phyloP scores from a whole-genome alignment of 192 early-diverging fungal species.

The Rhizophlyctis rosea region DNA sequence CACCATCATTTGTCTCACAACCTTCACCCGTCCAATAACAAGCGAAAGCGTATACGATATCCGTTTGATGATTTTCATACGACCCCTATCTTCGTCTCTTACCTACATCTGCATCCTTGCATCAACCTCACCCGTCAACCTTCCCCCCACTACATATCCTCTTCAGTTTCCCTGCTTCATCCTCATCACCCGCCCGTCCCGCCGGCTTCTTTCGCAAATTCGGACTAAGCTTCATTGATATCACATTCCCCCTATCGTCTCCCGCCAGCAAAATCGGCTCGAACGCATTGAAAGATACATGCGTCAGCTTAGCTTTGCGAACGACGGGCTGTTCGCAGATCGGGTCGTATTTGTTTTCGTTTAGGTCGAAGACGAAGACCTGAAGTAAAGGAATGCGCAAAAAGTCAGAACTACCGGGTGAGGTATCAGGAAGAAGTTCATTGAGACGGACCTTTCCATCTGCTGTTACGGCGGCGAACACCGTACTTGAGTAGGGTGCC shows the following conservation, averaged over 20 bases:
- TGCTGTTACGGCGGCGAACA: slow-evolving; percentile 58
- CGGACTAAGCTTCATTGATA: slow-evolving; percentile 52
- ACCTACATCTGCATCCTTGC: too few species aligned
- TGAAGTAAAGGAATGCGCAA: slow-evolving; percentile 18
- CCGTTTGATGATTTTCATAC: too few species aligned
- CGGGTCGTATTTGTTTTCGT: slow-evolving; percentile 60
- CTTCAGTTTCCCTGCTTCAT: slow-evolving; percentile 26
- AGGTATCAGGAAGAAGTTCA: slow-evolving; percentile 12
- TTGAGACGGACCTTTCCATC: slow-evolving; percentile 64
- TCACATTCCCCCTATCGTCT: slow-evolving; percentile 54
- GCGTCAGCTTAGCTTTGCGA: slow-evolving; percentile 57
- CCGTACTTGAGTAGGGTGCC: slow-evolving; percentile 63
- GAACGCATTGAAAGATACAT: slow-evolving; percentile 59
- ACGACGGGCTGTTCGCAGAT: slow-evolving; percentile 63
- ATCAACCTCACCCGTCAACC: not conserved
- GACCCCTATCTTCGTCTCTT: too few species aligned
- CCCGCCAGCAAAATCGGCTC: slow-evolving; percentile 58
- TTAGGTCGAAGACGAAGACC: slow-evolving; percentile 58
- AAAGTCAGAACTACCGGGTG: not conserved
- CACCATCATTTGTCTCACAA: too few species aligned
- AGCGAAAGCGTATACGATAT: too few species aligned
- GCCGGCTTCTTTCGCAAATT: slow-evolving; percentile 43
- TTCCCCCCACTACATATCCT: slow-evolving; percentile 6
- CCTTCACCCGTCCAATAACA: too few species aligned
- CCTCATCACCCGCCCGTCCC: slow-evolving; percentile 15